Conservation (phyloP, 306 rosid genomes). For the Cicer chorassanicum region DNA sequence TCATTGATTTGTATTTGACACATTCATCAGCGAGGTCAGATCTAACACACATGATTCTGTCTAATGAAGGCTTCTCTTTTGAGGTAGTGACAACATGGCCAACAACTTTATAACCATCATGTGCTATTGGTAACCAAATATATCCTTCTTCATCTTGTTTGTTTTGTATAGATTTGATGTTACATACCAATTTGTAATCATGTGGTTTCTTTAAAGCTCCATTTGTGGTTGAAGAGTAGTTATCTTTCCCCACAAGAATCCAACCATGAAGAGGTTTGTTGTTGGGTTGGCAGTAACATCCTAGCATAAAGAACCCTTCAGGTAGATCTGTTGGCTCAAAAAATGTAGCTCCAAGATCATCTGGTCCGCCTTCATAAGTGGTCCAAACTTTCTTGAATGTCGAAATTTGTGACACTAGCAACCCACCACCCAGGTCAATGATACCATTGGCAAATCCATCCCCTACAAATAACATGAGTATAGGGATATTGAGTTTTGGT, state of each 20-base stretch:
- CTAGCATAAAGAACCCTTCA: conserved; percentile 64
- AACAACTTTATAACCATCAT: conserved; percentile 63
- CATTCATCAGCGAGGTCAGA: conserved; percentile 64
- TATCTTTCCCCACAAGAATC: conserved; percentile 66
- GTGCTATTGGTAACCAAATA: conserved; percentile 76
- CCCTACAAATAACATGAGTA: conserved; percentile 33
- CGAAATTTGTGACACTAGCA: conserved; percentile 59
- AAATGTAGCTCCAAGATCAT: conserved; percentile 65
- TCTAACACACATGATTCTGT: conserved; percentile 66
- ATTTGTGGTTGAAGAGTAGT: conserved; percentile 26
- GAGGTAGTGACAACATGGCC: conserved; percentile 68
- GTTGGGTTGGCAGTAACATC: conserved; percentile 69
- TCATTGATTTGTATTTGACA: conserved; percentile 44
- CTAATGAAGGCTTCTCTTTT: conserved; percentile 63
- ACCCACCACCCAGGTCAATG: conserved; percentile 76
- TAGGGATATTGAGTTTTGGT: too few relatives aligned
- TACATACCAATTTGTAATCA: conserved; percentile 69
- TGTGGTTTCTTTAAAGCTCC: conserved; percentile 54
- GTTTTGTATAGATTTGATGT: conserved; percentile 49
- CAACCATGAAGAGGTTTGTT: conserved; percentile 65
- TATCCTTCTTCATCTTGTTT: conserved; percentile 60
- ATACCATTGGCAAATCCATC: conserved; percentile 66
- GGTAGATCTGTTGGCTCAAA: conserved; percentile 70
- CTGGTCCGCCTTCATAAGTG: conserved; percentile 73
- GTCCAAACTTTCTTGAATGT: conserved; percentile 64